Percentiles rank a stretch among this genome's conserved stretches.
phyloP scores from a whole-genome alignment of 768 basidiomycete genomes.

The Russula sp. region DNA sequence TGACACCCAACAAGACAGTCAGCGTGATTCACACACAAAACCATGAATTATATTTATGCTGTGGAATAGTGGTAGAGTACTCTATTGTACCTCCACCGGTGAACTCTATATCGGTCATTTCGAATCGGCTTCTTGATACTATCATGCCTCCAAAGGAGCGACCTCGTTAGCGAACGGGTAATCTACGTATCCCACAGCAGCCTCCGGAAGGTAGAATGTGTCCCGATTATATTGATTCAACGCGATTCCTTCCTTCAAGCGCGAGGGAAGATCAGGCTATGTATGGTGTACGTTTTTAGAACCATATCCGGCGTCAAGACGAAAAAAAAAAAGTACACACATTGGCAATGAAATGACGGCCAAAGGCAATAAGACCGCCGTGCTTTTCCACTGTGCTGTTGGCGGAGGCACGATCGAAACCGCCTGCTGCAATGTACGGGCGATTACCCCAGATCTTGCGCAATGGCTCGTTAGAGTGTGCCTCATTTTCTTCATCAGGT shows the following conservation, averaged over 20 bases:
- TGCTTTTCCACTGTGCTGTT: constrained; percentile 9
- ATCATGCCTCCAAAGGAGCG: not conserved
- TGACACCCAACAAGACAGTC: not conserved
- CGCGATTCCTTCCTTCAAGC: constrained; percentile 10
- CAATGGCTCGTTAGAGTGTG: not conserved
- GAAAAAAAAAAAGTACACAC: constrained; percentile 11
- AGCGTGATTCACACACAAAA: too few relatives aligned
- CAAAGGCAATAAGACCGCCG: constrained; percentile 19
- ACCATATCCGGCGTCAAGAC: not conserved
- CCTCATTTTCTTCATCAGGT: too few relatives aligned
- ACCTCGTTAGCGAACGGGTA: constrained; percentile 16
- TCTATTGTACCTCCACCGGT: too few relatives aligned
- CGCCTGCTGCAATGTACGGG: constrained; percentile 14
- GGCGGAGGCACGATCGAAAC: constrained; percentile 15
- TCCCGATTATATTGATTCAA: constrained; percentile 12
- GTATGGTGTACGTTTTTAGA: not conserved
- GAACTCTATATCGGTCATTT: not conserved
- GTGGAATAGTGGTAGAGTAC: too few relatives aligned
- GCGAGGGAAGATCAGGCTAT: constrained; percentile 27
- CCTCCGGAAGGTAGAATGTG: constrained; percentile 17
- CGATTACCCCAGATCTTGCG: constrained; percentile 7
- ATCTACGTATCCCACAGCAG: constrained; percentile 19
- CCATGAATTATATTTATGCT: too few relatives aligned
- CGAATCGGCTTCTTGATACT: not conserved
- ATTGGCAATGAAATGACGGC: constrained; percentile 21